Base-by-base conservation (phyloP, 2,329 filamentous ascomycete species). In the Penicillium hordei region DNA sequence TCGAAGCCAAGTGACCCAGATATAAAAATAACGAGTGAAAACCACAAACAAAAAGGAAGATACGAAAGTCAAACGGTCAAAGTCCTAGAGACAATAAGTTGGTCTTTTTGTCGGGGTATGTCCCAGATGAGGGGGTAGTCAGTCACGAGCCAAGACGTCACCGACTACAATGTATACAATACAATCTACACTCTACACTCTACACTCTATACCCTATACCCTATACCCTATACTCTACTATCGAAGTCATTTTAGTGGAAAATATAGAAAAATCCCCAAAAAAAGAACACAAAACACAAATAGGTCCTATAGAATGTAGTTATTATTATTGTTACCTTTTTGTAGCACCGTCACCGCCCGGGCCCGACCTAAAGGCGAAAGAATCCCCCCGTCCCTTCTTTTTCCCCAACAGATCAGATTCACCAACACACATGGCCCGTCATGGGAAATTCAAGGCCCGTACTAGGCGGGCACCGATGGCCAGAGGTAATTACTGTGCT, bases 391-490 rank as follows among this genome's bases (percentile, higher is more conserved):
- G 17, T 29, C 12, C 34, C 25, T 34, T 34, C 27, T 39, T 38
- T 21, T 29, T 8, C 1, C 19, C 19, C 42, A 33, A 29, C 39
- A 46, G 13, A 44, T 45, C 39, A 38, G 10, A 33, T 29, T 50
- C 17, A 48, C 12, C 40, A 53, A 48, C 34, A 48, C 39, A 23
- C 50, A 63, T 69, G 67, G 67, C 66, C 59, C 65, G 67, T 33
- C 65, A 67, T 67, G 61, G 67, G 34, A 68, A 68, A 43, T 51
- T 33, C 31, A 69, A 68, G 57, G 64, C 57, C 52, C 62, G 61
- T 40, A 49, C 53, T 17, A 68, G 63, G 55, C 53, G 58, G 55
- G 45, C 45, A 17, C 34, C 57, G 19, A 29, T 42, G 45, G 23
- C 5, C 17, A 52, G 38, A 52, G 52, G 57, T 52, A 44, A 31